Conservation (phyloP, 106 monocot genomes). For the Gastrodia elata region DNA sequence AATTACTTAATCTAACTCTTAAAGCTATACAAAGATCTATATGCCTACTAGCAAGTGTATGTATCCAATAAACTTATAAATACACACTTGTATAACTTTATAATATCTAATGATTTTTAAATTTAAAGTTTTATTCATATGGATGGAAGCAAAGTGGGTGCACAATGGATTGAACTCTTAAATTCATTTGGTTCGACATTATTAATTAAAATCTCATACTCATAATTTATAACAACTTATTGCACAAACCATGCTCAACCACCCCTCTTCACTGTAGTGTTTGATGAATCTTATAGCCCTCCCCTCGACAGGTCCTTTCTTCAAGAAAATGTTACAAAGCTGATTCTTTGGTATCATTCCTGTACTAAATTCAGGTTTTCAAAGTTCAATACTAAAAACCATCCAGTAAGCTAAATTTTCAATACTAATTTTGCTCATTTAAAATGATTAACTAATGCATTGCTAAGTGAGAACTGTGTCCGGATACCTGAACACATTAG, state of each 20-base stretch:
- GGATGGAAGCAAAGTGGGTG: too few relatives aligned
- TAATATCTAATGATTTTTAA: too few relatives aligned
- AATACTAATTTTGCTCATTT: not conserved
- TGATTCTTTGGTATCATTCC: not conserved
- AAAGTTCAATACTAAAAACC: too few relatives aligned
- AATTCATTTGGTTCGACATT: not conserved
- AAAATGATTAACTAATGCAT: not conserved
- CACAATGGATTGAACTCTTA: too few relatives aligned
- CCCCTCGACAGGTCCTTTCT: not conserved
- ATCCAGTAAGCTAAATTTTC: not conserved
- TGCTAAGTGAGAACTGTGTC: not conserved
- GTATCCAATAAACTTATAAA: too few relatives aligned
- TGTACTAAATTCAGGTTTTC: not conserved
- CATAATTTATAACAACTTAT: too few relatives aligned
- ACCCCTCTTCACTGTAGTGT: not conserved
- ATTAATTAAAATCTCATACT: not conserved
- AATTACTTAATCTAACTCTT: too few relatives aligned
- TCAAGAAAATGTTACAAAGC: not conserved
- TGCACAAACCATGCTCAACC: not conserved
- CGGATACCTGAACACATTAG: not conserved
- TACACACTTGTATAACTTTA: too few relatives aligned
- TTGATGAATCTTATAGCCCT: not conserved
- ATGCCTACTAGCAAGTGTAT: too few relatives aligned
- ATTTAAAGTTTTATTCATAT: too few relatives aligned
- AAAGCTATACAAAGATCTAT: too few relatives aligned